These are phyloP conservation scores for Fusarium sp. DNA, from an alignment of 2,329 filamentous ascomycete genomes.

Conservation along the genomic window DNA sequence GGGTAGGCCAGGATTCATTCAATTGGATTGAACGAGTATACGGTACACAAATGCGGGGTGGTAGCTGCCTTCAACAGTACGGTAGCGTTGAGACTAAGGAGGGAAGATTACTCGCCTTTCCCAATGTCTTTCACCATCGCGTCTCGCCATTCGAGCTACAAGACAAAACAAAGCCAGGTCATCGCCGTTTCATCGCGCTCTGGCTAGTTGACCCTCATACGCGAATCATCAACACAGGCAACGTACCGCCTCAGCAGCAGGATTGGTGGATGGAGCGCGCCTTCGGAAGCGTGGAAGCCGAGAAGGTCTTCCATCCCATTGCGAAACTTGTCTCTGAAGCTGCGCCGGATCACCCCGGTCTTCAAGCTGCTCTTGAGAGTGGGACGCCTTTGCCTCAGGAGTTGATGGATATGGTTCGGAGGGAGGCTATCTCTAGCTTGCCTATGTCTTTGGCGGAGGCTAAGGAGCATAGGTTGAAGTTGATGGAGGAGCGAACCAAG, in stretches of 20 bases:
- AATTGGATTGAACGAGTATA: conserved; percentile 29
- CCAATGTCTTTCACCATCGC: conserved; percentile 38
- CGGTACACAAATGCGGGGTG: not conserved
- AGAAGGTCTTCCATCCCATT: not conserved
- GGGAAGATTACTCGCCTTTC: conserved; percentile 31
- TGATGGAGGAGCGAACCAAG: conserved; percentile 20
- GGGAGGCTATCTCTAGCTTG: not conserved
- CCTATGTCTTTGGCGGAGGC: conserved; percentile 34
- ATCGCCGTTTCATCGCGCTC: conserved; percentile 63
- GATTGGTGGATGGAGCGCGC: conserved; percentile 46
- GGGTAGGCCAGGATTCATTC: not conserved
- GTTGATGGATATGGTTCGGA: conserved; percentile 17
- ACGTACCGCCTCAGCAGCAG: conserved; percentile 50
- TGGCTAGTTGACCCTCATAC: conserved; percentile 64
- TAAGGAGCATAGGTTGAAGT: conserved; percentile 20
- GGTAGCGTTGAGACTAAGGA: conserved; percentile 35
- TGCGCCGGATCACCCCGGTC: not conserved
- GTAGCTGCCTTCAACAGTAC: conserved; percentile 24
- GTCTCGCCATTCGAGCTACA: conserved; percentile 55
- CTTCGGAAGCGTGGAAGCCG: not conserved
- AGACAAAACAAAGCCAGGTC: conserved; percentile 60
- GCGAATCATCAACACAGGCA: conserved; percentile 50
- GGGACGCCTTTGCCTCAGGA: conserved; percentile 8
- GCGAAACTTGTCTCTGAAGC: conserved; percentile 1
- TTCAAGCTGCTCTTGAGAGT: conserved; percentile 3